Percentiles rank a stretch among this genome's conserved stretches.
phyloP scores from a whole-genome alignment of 805 yeast genomes.

The Kregervanrija pseudodelftensis region DNA sequence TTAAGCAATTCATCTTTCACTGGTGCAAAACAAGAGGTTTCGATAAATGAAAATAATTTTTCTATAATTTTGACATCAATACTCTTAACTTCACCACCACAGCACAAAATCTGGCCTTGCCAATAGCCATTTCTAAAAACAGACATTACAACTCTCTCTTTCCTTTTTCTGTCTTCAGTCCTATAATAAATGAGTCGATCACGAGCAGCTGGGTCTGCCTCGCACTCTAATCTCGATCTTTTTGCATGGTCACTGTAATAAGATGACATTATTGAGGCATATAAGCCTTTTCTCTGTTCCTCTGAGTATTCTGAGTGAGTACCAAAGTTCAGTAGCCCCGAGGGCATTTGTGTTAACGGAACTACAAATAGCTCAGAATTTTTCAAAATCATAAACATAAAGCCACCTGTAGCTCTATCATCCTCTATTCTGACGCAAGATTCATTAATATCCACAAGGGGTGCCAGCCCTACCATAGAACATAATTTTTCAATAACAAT shows the following conservation, averaged over 20 bases:
- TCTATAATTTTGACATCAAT: no score
- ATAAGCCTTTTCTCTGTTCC: background rate
- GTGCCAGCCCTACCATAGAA: background rate
- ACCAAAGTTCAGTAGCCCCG: background rate
- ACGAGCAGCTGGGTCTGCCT: background rate
- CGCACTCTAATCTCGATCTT: slow-evolving; percentile 3
- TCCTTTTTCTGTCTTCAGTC: background rate
- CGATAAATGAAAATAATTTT: no score
- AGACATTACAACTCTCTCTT: background rate
- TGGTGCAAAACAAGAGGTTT: no score
- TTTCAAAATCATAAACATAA: no score
- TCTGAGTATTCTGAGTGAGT: no score
- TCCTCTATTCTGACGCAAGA: slow-evolving; percentile 1
- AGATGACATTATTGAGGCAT: background rate
- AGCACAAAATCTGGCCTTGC: slow-evolving; percentile 5
- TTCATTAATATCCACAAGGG: slow-evolving; percentile 3
- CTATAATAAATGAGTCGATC: slow-evolving; percentile 6
- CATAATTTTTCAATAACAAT: slow-evolving; percentile 7
- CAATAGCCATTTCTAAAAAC: slow-evolving; percentile 1
- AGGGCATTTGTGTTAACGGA: slow-evolving; percentile 1
- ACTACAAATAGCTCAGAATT: background rate
- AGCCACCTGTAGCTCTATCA: background rate
- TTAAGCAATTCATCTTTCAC: no score
- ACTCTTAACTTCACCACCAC: slow-evolving; percentile 5
- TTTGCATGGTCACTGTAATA: background rate